Evolutionary conservation across 140 eudicot genomes (phyloP), one percentile per base, ranked within the genome.

Genomic region (Bidens hawaiensis): DNA sequence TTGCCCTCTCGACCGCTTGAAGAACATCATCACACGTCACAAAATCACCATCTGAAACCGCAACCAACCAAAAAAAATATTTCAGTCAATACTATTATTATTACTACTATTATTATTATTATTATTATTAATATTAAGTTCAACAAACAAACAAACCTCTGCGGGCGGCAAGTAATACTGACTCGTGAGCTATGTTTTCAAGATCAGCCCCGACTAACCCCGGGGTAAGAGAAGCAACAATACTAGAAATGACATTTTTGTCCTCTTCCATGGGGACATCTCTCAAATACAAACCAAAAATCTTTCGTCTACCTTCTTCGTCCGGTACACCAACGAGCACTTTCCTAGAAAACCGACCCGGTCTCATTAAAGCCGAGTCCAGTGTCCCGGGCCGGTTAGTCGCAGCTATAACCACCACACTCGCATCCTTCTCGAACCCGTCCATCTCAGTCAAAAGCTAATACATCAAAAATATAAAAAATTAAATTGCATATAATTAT

Each of bases 241-340:
- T 74, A 34, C 67, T 23, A 22, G 64, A 65, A 25, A 76, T 65
- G 25, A 59, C 68, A 26, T 70, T 65, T 63, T 56, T 61, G 58
- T 76, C 69, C 60, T 76, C 82, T 36, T 71, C 41, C 67, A 76
- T 43, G 2, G 78, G 77, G 17, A 76, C 60, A 5, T 76, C 68
- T 59, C 58, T 61, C 33, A 77, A 9, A 48, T 70, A 70, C 14
- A 70, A 59, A 30, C 6, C 78, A 45, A 74, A 41, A 9, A 79
- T 79, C 71, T 70, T 74, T n/a, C n/a, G n/a, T n/a, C 85, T 70
- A 5, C 81, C 81, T 31, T 70, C 81, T 47, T 75, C 85, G 61
- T 79, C 75, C 0, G 85, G 85, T 65, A 70, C 78, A 13, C 81
- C 81, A 47, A 79, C 81, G 16, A 57, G 62, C 19, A 79, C 75